These are phyloP conservation scores for Hyphopichia wangnamkhiaoensis DNA, from an alignment of 1,139 yeast species.

Conservation along the genomic window DNA sequence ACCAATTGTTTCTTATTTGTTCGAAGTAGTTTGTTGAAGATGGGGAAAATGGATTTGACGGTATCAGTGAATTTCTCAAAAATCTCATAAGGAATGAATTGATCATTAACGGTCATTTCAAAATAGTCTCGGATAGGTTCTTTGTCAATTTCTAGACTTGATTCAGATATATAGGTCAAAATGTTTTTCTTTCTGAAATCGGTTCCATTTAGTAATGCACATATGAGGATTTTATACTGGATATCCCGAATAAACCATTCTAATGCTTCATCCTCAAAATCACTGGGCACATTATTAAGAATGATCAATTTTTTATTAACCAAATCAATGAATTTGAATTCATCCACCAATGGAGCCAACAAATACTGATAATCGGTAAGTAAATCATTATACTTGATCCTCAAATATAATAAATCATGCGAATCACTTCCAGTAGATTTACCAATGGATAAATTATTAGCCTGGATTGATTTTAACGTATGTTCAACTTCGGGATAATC, in stretches of 20 bases:
- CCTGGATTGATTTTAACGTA: conserved; percentile 3
- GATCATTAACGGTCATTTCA: conserved; percentile 11
- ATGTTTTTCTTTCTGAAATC: conserved; percentile 37
- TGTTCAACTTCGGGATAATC: conserved; percentile 1
- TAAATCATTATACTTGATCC: conserved; percentile 23
- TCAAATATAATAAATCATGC: conserved; percentile 3
- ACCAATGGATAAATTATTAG: conserved; percentile 1
- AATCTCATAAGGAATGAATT: conserved; percentile 18
- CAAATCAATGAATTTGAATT: conserved; percentile 33
- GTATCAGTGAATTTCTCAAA: conserved; percentile 18
- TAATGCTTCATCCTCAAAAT: conserved; percentile 6
- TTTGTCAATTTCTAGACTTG: conserved; percentile 7
- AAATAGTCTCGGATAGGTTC: conserved; percentile 7
- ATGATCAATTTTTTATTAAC: conserved; percentile 39
- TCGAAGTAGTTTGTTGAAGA: conserved; percentile 14
- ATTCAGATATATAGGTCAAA: conserved; percentile 22
- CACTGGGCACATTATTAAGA: conserved; percentile 18
- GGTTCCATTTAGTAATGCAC: conserved; percentile 29
- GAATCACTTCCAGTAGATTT: background rate
- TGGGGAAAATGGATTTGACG: conserved; percentile 9
- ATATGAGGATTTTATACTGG: conserved; percentile 29
- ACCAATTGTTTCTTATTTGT: conserved; percentile 12
- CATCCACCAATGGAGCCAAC: conserved; percentile 15
- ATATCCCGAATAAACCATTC: conserved; percentile 11
- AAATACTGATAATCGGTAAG: conserved; percentile 33